Base-by-base conservation (phyloP, 495 filamentous ascomycete genomes). In the Terfezia boudieri region DNA sequence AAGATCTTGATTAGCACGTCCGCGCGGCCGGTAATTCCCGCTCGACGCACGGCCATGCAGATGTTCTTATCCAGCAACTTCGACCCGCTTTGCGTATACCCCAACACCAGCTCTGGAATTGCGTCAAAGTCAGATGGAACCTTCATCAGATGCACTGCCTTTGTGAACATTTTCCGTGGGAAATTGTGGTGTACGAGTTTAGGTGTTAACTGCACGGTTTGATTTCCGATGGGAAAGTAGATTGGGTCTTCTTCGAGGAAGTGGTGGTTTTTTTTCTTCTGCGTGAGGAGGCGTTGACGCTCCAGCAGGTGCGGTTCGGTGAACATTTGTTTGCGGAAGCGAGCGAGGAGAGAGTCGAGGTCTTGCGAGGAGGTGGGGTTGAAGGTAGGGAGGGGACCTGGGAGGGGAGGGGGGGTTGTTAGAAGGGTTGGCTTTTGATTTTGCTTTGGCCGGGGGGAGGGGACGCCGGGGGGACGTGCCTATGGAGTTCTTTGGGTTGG, bases 291-390 rank as follows among this genome's bases (percentile, higher is more conserved):
- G 58, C 70, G 71, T 59, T 83, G 79, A 2, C 67, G 68, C 11
- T 56, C 51, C n/a, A 68, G 60, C 3, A 88, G 75, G 59, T 77
- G 76, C 8, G 67, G 59, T 1, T 81, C 80, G 12, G 86, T 71
- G 66, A 88, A 77, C 62, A 82, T 67, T 50, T 79, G 71, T 55
- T 73, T 60, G 56, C 79, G 78, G 66, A 82, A 74, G n/a, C 60
- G 53, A 2, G 49, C 9, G 23, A 72, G 60, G 32, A 70, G 64
- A 41, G 66, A 56, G 57, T 79, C 69, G 54, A 81, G 67, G 59
- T 78, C 68, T 37, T 67, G 55, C 53, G 71, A 71, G 36, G 71
- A 71, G n/a, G 71, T 73, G n/a, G 69, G 60, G 4, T 60, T 53
- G 60, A 80, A 78, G 12, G 55, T 64, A 9, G 75, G 76, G 9